Evolutionary conservation across 2,329 filamentous ascomycete species (phyloP).

Genomic region (Penicillium corylophilum): DNA sequence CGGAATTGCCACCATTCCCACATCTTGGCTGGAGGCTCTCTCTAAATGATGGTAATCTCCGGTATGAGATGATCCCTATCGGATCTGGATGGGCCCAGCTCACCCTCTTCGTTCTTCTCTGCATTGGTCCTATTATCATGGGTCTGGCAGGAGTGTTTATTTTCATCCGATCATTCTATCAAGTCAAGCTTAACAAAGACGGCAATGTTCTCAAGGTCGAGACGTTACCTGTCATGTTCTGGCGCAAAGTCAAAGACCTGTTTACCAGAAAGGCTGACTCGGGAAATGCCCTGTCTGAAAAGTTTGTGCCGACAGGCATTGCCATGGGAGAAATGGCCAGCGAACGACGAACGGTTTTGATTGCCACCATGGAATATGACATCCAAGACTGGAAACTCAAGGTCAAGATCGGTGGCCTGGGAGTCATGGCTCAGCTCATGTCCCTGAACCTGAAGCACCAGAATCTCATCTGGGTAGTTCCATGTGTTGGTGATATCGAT

Average conservation of each 20-base stretch:
- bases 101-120: constrained; percentile 55
- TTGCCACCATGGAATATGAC: constrained; percentile 71
- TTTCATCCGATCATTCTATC: constrained; percentile 63
- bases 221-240: neutral
- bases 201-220: neutral
- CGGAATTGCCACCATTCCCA: constrained; percentile 53
- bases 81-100: constrained; percentile 57
- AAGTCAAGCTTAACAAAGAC: constrained; percentile 60
- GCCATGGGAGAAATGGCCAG: constrained; percentile 29
- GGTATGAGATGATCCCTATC: constrained; percentile 53
- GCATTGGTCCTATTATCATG: constrained; percentile 52
- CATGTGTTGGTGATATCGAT: constrained; percentile 62
- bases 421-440: constrained; percentile 70
- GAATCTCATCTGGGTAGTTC: constrained; percentile 64
- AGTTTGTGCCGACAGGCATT: neutral
- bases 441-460: constrained; percentile 65
- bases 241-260: neutral
- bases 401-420: constrained; percentile 69
- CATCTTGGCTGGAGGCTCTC: constrained; percentile 56
- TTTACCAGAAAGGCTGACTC: neutral
- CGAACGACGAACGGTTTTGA: constrained; percentile 56
- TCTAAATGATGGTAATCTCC: constrained; percentile 55
- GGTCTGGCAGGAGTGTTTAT: constrained; percentile 53
- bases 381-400: constrained; percentile 70
- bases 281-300: neutral